Conservation (phyloP, 345 rosid species). For the Salix koriyanagi region DNA sequence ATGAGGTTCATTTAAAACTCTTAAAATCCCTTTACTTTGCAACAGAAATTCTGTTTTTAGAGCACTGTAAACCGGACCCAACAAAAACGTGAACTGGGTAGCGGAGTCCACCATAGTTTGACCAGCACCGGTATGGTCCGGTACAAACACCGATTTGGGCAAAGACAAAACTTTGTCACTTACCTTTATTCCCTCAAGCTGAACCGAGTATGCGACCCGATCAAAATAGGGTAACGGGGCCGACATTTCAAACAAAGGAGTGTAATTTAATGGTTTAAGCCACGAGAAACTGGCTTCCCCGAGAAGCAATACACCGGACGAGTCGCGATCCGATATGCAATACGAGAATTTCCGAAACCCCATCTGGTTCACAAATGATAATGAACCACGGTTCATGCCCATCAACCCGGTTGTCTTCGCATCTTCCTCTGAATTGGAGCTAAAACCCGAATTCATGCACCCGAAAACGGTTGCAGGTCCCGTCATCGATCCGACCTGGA, state of each 20-base stretch:
- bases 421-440: slow-evolving; percentile 57
- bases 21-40: slow-evolving; percentile 45
- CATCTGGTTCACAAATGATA: slow-evolving; percentile 66
- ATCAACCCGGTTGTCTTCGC: slow-evolving; percentile 62
- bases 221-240: slow-evolving; percentile 66
- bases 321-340: slow-evolving; percentile 67
- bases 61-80: slow-evolving; percentile 64
- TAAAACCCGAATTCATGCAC: slow-evolving; percentile 67
- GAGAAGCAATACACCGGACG: slow-evolving; percentile 60
- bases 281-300: slow-evolving; percentile 50
- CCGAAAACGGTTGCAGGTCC: slow-evolving; percentile 53
- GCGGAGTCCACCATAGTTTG: slow-evolving; percentile 85
- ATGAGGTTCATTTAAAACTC: slow-evolving; percentile 42
- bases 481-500: slow-evolving; percentile 40
- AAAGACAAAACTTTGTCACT: slow-evolving; percentile 36
- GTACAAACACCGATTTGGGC: slow-evolving; percentile 49
- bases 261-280: slow-evolving; percentile 49
- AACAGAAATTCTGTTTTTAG: slow-evolving; percentile 45
- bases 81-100: slow-evolving; percentile 62
- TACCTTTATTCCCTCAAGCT: slow-evolving; percentile 61
- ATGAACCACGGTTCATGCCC: slow-evolving; percentile 80
- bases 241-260: slow-evolving; percentile 50
- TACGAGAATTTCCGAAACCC: slow-evolving; percentile 67
- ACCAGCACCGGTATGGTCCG: slow-evolving; percentile 85
- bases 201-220: slow-evolving; percentile 66